Conservation (phyloP, 495 filamentous ascomycete species). For the Xylaria flabelliformis region DNA sequence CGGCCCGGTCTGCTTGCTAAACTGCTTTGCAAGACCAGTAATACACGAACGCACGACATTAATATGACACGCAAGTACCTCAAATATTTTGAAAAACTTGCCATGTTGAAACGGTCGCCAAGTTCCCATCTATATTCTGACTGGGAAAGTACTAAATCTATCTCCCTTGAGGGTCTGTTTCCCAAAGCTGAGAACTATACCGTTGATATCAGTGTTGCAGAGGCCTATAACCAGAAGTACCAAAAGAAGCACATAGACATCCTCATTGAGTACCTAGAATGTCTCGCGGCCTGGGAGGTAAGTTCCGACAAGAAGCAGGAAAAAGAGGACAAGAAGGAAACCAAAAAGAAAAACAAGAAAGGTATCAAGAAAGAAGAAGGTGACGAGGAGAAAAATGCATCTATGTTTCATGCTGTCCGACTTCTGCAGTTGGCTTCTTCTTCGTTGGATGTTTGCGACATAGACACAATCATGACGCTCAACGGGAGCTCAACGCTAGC, state of each 20-base stretch:
- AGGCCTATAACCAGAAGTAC: constrained; percentile 24
- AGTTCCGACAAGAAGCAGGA: background rate
- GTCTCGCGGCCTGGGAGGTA: constrained; percentile 6
- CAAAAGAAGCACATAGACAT: constrained; percentile 30
- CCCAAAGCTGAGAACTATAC: constrained; percentile 36
- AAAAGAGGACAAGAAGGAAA: background rate
- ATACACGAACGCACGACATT: constrained; percentile 17
- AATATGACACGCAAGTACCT: constrained; percentile 29
- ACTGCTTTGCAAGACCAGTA: constrained; percentile 16
- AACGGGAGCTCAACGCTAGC: constrained; percentile 29
- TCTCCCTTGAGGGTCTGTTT: constrained; percentile 36
- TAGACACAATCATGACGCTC: constrained; percentile 22
- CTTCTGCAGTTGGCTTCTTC: constrained; percentile 33
- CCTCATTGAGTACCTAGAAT: constrained; percentile 31
- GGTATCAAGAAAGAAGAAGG: background rate
- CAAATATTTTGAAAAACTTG: constrained; percentile 35
- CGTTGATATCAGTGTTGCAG: constrained; percentile 30
- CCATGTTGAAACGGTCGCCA: constrained; percentile 37
- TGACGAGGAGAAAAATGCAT: background rate
- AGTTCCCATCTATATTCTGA: constrained; percentile 32
- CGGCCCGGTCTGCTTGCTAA: constrained; percentile 26
- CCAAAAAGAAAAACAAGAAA: constrained; percentile 1
- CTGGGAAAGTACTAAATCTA: constrained; percentile 21
- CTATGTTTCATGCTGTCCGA: background rate
- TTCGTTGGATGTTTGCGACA: constrained; percentile 32